Conservation (phyloP, 2,329 filamentous ascomycete genomes). For the Ceratocystis lukuohia region DNA sequence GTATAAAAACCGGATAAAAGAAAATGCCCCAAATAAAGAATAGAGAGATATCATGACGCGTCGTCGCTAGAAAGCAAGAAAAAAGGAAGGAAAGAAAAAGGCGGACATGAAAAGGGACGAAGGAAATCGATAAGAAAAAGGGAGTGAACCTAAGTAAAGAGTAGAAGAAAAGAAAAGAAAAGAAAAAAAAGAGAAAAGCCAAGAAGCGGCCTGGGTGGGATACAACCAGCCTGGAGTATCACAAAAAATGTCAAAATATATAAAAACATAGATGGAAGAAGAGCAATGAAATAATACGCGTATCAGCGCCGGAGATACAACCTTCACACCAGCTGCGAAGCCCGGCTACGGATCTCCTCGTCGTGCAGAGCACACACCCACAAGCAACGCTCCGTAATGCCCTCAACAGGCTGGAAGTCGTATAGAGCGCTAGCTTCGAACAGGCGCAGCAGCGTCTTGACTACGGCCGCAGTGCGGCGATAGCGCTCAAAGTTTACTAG, state of each 20-base stretch:
- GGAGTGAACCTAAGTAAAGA: neutral
- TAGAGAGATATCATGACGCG: constrained; percentile 4
- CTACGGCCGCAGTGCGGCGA: constrained; percentile 58
- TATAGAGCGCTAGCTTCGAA: constrained; percentile 67
- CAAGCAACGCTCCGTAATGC: constrained; percentile 66
- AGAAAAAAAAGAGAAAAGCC: neutral
- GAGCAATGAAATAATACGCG: neutral
- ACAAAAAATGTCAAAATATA: constrained; percentile 9
- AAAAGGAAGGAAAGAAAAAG: neutral
- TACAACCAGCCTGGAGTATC: neutral
- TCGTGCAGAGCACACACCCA: constrained; percentile 70
- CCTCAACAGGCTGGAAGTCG: constrained; percentile 58
- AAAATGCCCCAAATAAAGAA: neutral
- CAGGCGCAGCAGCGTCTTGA: constrained; percentile 67
- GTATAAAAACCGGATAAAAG: neutral
- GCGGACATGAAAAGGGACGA: neutral
- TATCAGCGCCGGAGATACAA: neutral
- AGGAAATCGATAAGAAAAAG: neutral
- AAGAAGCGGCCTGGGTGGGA: neutral
- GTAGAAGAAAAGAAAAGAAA: neutral
- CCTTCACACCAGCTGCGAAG: constrained; percentile 35
- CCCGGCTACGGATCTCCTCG: constrained; percentile 52
- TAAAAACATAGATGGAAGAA: neutral
- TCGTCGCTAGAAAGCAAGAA: neutral
- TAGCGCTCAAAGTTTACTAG: constrained; percentile 76